Percentiles rank a stretch among this genome's conserved stretches.
phyloP scores from a whole-genome alignment of 192 early-diverging fungal species.

The Coemansia sp. region DNA sequence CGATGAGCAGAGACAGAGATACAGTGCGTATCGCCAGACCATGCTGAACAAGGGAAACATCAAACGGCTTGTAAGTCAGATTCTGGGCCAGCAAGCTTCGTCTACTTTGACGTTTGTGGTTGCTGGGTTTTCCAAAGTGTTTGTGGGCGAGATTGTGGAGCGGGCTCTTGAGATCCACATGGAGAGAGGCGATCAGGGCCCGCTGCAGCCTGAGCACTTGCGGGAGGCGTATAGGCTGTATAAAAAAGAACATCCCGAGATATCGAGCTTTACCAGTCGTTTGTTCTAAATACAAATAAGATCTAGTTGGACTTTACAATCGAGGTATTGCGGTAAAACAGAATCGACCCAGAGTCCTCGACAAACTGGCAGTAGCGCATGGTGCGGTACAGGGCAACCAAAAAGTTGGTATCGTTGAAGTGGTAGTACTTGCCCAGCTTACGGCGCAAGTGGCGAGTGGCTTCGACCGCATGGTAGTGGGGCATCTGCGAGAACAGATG shows the following conservation, averaged over 20 bases:
- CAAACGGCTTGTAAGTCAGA: conserved; percentile 65
- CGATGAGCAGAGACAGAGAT: conserved; percentile 71
- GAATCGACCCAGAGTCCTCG: conserved; percentile 83
- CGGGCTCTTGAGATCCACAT: conserved; percentile 74
- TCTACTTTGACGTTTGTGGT: conserved; percentile 76
- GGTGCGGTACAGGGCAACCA: conserved; percentile 65
- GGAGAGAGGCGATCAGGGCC: conserved; percentile 72
- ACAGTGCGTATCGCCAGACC: conserved; percentile 77
- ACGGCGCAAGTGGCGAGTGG: conserved; percentile 78
- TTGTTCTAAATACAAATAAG: conserved; percentile 28
- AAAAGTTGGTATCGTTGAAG: conserved; percentile 69
- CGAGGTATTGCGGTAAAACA: conserved; percentile 60
- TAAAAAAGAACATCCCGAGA: conserved; percentile 50
- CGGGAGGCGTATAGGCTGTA: conserved; percentile 81
- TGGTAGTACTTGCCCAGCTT: conserved; percentile 79
- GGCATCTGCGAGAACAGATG: conserved; percentile 98
- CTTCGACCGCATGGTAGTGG: conserved; percentile 89
- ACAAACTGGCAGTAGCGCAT: conserved; percentile 79
- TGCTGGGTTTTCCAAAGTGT: conserved; percentile 87
- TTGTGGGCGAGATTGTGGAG: conserved; percentile 88
- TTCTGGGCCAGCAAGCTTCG: conserved; percentile 71
- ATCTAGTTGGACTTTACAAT: background rate
- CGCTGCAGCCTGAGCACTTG: conserved; percentile 80
- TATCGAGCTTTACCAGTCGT: no score
- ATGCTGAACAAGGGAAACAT: conserved; percentile 74